Evolutionary conservation across 2,329 filamentous ascomycete genomes (phyloP), one percentile per base, ranked within the genome.

Genomic region (Arthroderma sp.): DNA sequence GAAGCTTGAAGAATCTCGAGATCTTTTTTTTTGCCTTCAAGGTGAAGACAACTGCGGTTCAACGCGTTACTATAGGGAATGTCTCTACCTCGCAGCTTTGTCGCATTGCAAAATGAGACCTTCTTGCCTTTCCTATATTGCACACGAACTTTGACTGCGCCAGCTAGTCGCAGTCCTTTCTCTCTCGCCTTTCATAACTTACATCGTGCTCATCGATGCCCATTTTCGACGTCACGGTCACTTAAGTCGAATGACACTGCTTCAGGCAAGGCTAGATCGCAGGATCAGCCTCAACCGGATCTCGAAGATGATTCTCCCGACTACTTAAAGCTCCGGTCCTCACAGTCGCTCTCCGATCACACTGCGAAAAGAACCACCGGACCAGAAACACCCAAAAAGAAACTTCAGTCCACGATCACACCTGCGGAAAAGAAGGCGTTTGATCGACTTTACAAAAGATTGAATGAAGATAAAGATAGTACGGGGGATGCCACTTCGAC

Each of bases 121-220:
- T 61, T 78, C 9, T 63, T 79, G 4, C 78, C 81, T 0, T 86
- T 86, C 46, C 69, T 87, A 5, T 86, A 85, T 57, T 80, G 83
- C 51, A 86, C 83, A 4, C 68, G 73, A 47, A 85, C 82, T 0
- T 71, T 81, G 30, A 48, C 49, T 4, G 44, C 47, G 9, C 45
- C 54, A 29, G 38, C 15, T 22, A 22, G 15, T 22, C 15, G 15
- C 15, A 22, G 15, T 22, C 15, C 15, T 22, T 22, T 22, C 15
- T 22, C 15, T 22, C 15, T 22, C 15, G 1, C 15, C 15, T 22
- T 22, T 22, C 15, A 22, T 22, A 22, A 22, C 15, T 22, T 22
- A 22, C 15, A 22, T 22, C 15, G 15, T 22, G 15, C 15, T 22
- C 15, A 22, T 22, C 15, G 15, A 22, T 22, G 15, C 15, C 15